Evolutionary conservation across 75 land plant genomes (phyloP), one percentile per base, ranked within the genome.

Genomic region (Larix kaempferi): DNA sequence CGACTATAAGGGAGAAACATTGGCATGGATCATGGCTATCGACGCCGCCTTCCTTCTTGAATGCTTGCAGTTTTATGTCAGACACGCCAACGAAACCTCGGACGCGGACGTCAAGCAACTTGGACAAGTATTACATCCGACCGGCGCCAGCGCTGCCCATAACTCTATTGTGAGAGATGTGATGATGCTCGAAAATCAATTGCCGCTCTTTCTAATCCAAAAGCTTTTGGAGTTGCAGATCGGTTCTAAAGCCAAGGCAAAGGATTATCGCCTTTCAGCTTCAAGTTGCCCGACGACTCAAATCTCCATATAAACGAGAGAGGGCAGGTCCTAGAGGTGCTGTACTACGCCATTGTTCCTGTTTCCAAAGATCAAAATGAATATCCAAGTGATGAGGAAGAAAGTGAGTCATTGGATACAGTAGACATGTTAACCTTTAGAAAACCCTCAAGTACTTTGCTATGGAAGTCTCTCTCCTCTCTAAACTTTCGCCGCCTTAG

Each of bases 41-140:
- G 67, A 64, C 67, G 67, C 67, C 35, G 13, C 33, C 13, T 64
- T 64, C 67, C 67, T 64, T 23, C 67, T 64, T 13, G 27, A 64
- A 27, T 64, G 67, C n/a, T n/a, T 64, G 67, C 67, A 64, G 6
- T 27, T 64, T n/a, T 64, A 64, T 27, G 27, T 27, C 27, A 27
- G 27, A 23, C 33, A 23, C 67, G 67, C 27, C 27, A n/a, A 13
- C 26, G 7, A 64, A 0, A 3, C 59, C 5, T 15, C 59, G 3
- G 49, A 8, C 49, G 3, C 59, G 21, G 59, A 57, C 5, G 0
- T 57, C 5, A 57, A 57, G 35, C 33, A 64, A 25, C 67, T 64
- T 14, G 67, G 67, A 13, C 23, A 13, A 27, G 67, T 64, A 4
- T n/a, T 64, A 2, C 0, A 64, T 27, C 33, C 27, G 23, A 57